A percentile compares a stretch with the other conserved stretches of the same genome.
These are phyloP conservation scores for Nepenthes mirabilis DNA, from an alignment of 148 eudicot species.

Conservation along the genomic window DNA sequence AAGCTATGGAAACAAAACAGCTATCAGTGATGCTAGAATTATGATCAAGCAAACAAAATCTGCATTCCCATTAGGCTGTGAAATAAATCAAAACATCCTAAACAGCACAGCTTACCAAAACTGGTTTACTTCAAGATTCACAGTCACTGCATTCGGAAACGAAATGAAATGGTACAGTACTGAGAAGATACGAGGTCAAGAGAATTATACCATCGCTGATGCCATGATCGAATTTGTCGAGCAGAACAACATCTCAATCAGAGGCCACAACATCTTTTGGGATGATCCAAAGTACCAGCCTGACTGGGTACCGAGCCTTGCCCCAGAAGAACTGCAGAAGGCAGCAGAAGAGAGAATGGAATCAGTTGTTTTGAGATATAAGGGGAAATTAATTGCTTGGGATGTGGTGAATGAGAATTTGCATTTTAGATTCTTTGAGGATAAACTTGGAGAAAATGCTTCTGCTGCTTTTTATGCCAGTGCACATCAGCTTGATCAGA, in stretches of 20 bases:
- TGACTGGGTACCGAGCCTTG: slow-evolving; percentile 16
- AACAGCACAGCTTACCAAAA: slow-evolving; percentile 29
- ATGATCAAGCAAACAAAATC: slow-evolving; percentile 10
- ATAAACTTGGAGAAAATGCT: slow-evolving; percentile 44
- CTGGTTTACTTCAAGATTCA: slow-evolving; percentile 43
- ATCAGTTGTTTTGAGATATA: slow-evolving; percentile 47
- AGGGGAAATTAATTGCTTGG: slow-evolving; percentile 46
- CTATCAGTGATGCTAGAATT: slow-evolving; percentile 24
- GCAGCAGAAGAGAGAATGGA: slow-evolving; percentile 18
- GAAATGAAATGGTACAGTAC: slow-evolving; percentile 41
- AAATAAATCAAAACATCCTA: slow-evolving; percentile 37
- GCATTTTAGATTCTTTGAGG: slow-evolving; percentile 31
- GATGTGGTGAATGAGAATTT: slow-evolving; percentile 75
- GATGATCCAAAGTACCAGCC: slow-evolving; percentile 31
- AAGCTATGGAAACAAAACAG: slow-evolving; percentile 18
- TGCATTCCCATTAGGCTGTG: slow-evolving; percentile 40
- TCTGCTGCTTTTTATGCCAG: slow-evolving; percentile 33
- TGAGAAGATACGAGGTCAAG: slow-evolving; percentile 20
- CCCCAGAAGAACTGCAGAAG: slow-evolving; percentile 14
- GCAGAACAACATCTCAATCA: slow-evolving; percentile 23
- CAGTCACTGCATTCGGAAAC: slow-evolving; percentile 31
- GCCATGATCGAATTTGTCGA: slow-evolving; percentile 30
- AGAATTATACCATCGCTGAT: slow-evolving; percentile 24
- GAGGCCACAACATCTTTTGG: slow-evolving; percentile 29
- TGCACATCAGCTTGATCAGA: slow-evolving; percentile 27